Evolutionary conservation across 163 green algal species (phyloP).

Genomic region (Volvox carteri): DNA sequence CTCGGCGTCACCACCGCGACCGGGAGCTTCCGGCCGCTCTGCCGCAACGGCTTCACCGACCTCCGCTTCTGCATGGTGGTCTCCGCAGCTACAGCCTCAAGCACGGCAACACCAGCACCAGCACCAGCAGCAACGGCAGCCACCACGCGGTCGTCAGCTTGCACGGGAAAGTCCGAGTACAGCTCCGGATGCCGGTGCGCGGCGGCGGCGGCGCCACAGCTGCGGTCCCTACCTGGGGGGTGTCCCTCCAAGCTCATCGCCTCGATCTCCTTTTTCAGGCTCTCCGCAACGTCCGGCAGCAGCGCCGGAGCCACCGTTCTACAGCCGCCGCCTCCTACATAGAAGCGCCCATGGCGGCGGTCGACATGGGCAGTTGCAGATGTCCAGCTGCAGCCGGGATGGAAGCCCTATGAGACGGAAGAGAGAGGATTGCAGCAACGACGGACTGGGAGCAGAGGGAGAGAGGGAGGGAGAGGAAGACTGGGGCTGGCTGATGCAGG

Average conservation of each 20-base stretch:
- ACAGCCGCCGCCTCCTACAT: background rate
- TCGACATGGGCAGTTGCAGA: background rate
- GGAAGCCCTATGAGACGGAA: no score
- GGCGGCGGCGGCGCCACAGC: slow-evolving; percentile 1
- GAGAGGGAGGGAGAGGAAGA: background rate
- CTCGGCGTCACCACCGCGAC: background rate
- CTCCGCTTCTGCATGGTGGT: no score
- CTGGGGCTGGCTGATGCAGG: background rate
- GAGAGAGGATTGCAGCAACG: no score
- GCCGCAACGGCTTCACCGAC: no score
- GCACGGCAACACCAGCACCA: background rate
- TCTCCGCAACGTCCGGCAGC: background rate
- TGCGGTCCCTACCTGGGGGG: background rate
- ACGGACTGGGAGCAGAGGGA: background rate
- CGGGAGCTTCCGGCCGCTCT: background rate
- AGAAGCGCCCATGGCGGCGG: no score
- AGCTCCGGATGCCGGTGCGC: background rate
- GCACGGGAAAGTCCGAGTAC: background rate
- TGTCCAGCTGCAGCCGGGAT: background rate
- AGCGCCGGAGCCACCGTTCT: background rate
- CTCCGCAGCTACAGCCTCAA: background rate
- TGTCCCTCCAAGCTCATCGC: background rate
- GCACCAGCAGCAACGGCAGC: background rate
- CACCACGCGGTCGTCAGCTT: background rate
- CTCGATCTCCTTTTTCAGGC: no score